phyloP scores from a whole-genome alignment of 2,329 filamentous ascomycete genomes.

The Penicillium frequentans region DNA sequence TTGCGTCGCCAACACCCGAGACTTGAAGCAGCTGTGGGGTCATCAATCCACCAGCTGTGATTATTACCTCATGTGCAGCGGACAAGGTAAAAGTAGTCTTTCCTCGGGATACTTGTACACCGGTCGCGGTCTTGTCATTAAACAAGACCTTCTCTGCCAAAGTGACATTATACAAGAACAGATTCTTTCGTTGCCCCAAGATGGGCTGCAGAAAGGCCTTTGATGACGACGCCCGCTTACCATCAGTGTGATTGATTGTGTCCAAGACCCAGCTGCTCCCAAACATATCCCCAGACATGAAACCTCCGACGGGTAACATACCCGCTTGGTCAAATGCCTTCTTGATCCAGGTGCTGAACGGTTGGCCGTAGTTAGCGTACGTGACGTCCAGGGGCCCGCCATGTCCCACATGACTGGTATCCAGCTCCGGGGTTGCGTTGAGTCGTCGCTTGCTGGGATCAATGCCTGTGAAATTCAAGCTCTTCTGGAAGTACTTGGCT shows the following conservation, averaged over 20 bases:
- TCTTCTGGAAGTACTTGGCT: constrained; percentile 29
- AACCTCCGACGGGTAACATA: constrained; percentile 24
- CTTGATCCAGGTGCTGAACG: constrained; percentile 29
- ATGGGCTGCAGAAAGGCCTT: constrained; percentile 25
- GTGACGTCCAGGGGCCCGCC: constrained; percentile 35
- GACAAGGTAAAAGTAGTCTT: neutral
- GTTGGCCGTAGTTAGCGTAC: constrained; percentile 27
- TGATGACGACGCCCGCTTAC: constrained; percentile 20
- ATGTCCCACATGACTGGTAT: constrained; percentile 19
- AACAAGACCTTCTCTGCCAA: constrained; percentile 40
- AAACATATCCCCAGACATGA: constrained; percentile 28
- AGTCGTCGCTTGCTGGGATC: constrained; percentile 16
- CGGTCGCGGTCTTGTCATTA: constrained; percentile 29
- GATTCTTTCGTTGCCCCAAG: constrained; percentile 22
- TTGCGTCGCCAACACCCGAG: too few species aligned
- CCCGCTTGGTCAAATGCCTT: constrained; percentile 29
- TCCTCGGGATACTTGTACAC: neutral
- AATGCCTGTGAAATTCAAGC: constrained; percentile 24
- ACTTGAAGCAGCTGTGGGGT: too few species aligned
- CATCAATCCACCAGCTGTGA: too few species aligned
- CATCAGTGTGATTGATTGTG: constrained; percentile 32
- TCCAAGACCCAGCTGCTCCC: constrained; percentile 27
- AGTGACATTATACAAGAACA: constrained; percentile 33
- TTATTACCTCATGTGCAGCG: too few species aligned
- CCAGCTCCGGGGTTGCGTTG: constrained; percentile 24